Conservation (phyloP, 2,329 filamentous ascomycete species). For the Penicillium sp. region DNA sequence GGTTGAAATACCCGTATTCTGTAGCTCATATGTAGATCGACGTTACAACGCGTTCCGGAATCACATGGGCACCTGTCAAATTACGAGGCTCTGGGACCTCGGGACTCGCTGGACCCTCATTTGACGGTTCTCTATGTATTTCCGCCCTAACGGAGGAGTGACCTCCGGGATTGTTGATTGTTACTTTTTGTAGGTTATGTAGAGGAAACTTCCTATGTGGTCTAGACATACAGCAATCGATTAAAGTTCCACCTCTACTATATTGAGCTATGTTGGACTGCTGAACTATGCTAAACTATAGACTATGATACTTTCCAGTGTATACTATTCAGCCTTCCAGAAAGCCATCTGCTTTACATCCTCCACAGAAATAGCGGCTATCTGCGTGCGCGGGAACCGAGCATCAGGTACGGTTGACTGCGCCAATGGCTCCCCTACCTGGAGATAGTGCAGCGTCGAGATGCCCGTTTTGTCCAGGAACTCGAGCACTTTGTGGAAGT, state of each 20-base stretch:
- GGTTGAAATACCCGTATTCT: neutral
- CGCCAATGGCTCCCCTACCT: constrained; percentile 21
- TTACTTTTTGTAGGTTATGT: neutral
- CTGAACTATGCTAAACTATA: neutral
- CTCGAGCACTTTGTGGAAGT: constrained; percentile 66
- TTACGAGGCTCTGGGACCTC: neutral
- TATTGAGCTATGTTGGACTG: too few relatives aligned
- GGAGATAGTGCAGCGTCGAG: constrained; percentile 37
- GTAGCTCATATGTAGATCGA: neutral
- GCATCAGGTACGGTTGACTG: constrained; percentile 23
- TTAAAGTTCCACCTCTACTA: too few relatives aligned
- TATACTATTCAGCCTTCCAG: constrained; percentile 20
- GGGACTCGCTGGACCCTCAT: neutral
- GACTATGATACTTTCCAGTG: neutral
- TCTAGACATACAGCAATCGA: neutral
- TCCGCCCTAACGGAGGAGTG: neutral
- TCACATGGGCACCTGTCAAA: neutral
- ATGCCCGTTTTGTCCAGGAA: constrained; percentile 58
- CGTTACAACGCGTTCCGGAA: neutral
- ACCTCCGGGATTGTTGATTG: neutral
- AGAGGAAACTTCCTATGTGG: neutral
- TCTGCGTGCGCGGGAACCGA: constrained; percentile 36
- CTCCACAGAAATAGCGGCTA: constrained; percentile 30
- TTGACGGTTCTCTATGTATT: neutral
- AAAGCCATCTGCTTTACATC: constrained; percentile 35